These are phyloP conservation scores for Botrytis fabae DNA, from an alignment of 2,329 filamentous ascomycete species.

Conservation along the genomic window DNA sequence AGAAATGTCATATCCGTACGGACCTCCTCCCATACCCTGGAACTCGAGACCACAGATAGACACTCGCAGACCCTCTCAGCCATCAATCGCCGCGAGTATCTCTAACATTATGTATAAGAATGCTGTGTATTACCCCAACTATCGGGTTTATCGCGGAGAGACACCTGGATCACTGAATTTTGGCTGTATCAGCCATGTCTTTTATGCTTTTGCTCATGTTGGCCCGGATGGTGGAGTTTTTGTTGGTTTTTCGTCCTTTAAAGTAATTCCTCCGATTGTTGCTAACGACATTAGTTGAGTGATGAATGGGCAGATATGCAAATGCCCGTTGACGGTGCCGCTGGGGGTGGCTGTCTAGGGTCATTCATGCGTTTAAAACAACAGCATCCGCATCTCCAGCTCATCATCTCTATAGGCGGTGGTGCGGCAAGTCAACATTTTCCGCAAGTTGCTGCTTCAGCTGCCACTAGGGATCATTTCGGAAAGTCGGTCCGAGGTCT, in stretches of 20 bases:
- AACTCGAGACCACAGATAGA: constrained; percentile 32
- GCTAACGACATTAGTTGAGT: constrained; percentile 57
- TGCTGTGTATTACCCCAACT: constrained; percentile 83
- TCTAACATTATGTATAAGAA: constrained; percentile 62
- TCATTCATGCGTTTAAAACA: constrained; percentile 73
- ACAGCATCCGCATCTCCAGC: constrained; percentile 67
- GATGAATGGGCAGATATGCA: constrained; percentile 77
- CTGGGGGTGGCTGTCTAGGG: constrained; percentile 61
- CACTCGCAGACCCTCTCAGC: constrained; percentile 38
- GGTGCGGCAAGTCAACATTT: constrained; percentile 65
- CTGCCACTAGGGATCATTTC: constrained; percentile 66
- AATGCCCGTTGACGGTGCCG: constrained; percentile 69
- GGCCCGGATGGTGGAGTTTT: constrained; percentile 71
- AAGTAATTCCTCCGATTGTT: not conserved
- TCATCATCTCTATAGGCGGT: constrained; percentile 78
- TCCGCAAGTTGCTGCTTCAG: constrained; percentile 63
- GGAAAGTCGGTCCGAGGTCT: constrained; percentile 65
- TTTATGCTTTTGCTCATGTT: constrained; percentile 80
- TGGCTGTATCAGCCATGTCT: constrained; percentile 75
- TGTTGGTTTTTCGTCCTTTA: constrained; percentile 53
- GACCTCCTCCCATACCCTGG: constrained; percentile 35
- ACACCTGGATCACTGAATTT: constrained; percentile 74
- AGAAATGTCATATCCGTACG: constrained; percentile 34
- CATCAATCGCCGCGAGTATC: constrained; percentile 37
- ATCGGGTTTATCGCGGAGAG: constrained; percentile 69